These are phyloP conservation scores for Sporothrix luriei DNA, from an alignment of 2,329 filamentous ascomycete species.

Conservation along the genomic window DNA sequence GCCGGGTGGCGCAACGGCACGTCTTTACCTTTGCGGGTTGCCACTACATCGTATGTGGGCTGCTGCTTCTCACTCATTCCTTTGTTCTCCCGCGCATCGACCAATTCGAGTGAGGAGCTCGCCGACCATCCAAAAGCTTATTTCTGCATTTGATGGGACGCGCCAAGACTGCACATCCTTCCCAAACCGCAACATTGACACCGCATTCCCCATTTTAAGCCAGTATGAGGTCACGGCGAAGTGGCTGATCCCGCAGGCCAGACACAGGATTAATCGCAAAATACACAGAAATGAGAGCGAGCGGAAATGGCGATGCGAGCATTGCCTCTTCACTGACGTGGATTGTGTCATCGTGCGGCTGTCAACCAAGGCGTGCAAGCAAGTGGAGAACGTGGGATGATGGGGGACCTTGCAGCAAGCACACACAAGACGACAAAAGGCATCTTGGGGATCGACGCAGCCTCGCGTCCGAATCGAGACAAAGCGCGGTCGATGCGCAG, in stretches of 20 bases:
- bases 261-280: background rate
- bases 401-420: constrained; percentile 11
- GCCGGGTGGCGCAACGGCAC: constrained; percentile 6
- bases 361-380: background rate
- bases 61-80: background rate
- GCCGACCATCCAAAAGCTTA: constrained; percentile 13
- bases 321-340: constrained; percentile 17
- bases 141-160: background rate
- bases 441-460: constrained; percentile 16
- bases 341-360: constrained; percentile 23
- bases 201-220: constrained; percentile 25
- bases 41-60: background rate
- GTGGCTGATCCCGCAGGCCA: background rate
- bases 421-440: background rate
- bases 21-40: constrained; percentile 1
- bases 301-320: background rate
- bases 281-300: background rate
- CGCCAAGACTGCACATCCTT: background rate
- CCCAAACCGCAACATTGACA: background rate
- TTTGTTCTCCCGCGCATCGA: background rate
- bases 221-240: constrained; percentile 19
- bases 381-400: constrained; percentile 16
- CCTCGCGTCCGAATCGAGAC: constrained; percentile 21
- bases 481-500: constrained; percentile 19
- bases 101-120: background rate